Evolutionary conservation across 2,329 filamentous ascomycete species (phyloP).

Genomic region (Ophiostoma piceae): DNA sequence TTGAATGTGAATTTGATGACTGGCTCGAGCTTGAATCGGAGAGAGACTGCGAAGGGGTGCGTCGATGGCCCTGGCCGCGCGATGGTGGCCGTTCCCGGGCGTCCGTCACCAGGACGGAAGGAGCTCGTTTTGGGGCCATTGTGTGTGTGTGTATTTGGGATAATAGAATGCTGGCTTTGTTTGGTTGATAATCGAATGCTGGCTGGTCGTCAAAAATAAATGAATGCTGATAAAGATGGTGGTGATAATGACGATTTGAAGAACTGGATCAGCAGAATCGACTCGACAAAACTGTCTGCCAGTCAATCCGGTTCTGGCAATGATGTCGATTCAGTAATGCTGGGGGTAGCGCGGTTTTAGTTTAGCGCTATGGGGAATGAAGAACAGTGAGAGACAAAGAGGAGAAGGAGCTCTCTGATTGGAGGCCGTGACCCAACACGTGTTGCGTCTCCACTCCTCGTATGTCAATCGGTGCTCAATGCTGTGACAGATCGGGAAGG

Average conservation of each 20-base stretch:
- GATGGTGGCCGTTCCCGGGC: constrained; percentile 44
- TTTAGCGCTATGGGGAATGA: background rate
- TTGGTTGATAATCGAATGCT: background rate
- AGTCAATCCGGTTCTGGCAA: background rate
- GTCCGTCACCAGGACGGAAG: constrained; percentile 60
- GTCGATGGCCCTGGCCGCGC: constrained; percentile 28
- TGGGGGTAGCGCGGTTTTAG: background rate
- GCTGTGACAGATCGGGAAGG: background rate
- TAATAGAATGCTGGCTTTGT: background rate
- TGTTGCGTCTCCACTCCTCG: no score
- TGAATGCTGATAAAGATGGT: background rate
- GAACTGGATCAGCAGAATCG: background rate
- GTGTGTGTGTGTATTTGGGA: background rate
- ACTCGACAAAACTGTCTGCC: background rate
- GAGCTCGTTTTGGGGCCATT: constrained; percentile 47
- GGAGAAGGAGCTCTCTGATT: background rate
- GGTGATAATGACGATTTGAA: background rate
- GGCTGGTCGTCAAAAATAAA: background rate
- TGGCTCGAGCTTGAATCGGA: background rate
- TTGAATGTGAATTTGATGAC: background rate
- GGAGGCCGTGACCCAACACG: no score
- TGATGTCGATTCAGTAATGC: background rate
- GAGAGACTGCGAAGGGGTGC: background rate
- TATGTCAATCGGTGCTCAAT: background rate
- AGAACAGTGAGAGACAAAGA: background rate